Percentiles rank a stretch among this genome's conserved stretches.
These are phyloP conservation scores for Gnaphalium uliginosum DNA, from an alignment of 129 eudicot species.

Conservation along the genomic window DNA sequence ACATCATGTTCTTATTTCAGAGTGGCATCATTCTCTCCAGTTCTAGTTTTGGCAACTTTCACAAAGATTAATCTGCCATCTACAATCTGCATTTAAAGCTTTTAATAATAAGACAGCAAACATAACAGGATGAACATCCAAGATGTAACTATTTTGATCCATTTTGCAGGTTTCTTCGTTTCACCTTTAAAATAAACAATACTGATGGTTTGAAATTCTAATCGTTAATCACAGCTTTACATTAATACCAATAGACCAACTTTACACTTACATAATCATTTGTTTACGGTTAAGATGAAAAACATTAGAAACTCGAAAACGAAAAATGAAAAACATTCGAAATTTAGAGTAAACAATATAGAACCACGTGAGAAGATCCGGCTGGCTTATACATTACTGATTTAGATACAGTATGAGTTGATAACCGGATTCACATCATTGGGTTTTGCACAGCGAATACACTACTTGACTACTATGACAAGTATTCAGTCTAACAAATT, in stretches of 20 bases:
- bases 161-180: slow-evolving; percentile 2
- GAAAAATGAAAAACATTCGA: not conserved
- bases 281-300: not conserved
- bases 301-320: not conserved
- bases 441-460: not conserved
- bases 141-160: not conserved
- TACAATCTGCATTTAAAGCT: slow-evolving; percentile 44
- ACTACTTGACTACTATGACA: not conserved
- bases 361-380: not conserved
- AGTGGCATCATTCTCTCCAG: slow-evolving; percentile 13
- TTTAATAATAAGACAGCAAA: not conserved
- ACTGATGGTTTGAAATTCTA: too few relatives aligned
- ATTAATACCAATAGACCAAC: too few relatives aligned
- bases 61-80: slow-evolving; percentile 72
- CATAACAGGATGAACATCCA: not conserved
- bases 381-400: not conserved
- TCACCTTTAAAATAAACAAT: too few relatives aligned
- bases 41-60: slow-evolving; percentile 48
- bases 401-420: not conserved
- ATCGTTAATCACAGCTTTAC: too few relatives aligned
- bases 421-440: not conserved
- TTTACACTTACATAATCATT: too few relatives aligned
- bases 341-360: not conserved
- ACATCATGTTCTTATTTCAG: too few relatives aligned
- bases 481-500: not conserved